Conservation (phyloP, 805 yeast genomes). For the Metschnikowia amazonensis region DNA sequence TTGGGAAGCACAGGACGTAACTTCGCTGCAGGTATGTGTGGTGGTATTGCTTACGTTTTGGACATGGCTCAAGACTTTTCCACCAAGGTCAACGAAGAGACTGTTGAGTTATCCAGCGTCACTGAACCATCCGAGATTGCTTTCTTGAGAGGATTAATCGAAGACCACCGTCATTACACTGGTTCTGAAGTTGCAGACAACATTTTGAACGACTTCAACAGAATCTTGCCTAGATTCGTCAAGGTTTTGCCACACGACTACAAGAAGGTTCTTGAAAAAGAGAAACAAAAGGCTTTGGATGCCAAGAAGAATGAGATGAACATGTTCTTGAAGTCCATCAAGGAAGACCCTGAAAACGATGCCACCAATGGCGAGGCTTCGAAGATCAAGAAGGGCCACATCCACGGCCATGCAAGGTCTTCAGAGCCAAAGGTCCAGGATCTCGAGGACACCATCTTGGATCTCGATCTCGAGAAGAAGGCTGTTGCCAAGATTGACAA, state of each 20-base stretch:
- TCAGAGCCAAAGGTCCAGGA: conserved; percentile 84
- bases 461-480: conserved; percentile 60
- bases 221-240: conserved; percentile 82
- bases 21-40: conserved; percentile 98
- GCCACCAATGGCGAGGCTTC: conserved; percentile 85
- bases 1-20: conserved; percentile 89
- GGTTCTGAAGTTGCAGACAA: conserved; percentile 85
- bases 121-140: conserved; percentile 91
- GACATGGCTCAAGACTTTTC: conserved; percentile 92
- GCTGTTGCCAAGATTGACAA: conserved; percentile 67
- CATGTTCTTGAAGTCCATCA: conserved; percentile 62
- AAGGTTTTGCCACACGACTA: conserved; percentile 92
- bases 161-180: conserved; percentile 94
- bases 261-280: conserved; percentile 80
- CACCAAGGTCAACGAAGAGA: conserved; percentile 72
- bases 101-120: conserved; percentile 74
- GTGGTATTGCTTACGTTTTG: conserved; percentile 96
- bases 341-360: conserved; percentile 81
- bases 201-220: conserved; percentile 80
- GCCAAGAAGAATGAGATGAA: conserved; percentile 64
- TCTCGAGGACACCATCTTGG: conserved; percentile 82
- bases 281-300: conserved; percentile 59
- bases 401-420: conserved; percentile 29
- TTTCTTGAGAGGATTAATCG: conserved; percentile 85
- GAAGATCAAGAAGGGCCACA: conserved; percentile 51